phyloP scores from a whole-genome alignment of 371 early-diverging fungal species.

The Mucor circinelloides region DNA sequence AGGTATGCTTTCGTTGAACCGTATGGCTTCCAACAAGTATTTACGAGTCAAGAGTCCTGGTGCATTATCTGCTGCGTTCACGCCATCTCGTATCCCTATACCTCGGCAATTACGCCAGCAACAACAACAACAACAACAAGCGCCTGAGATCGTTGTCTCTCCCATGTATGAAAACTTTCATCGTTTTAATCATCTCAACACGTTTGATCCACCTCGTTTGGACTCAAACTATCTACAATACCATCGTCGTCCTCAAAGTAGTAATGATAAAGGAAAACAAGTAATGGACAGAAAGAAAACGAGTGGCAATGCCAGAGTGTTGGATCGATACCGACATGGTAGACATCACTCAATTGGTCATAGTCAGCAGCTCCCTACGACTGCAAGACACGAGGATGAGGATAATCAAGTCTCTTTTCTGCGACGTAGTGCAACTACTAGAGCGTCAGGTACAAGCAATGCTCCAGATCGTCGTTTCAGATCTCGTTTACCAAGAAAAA shows the following conservation, averaged over 20 bases:
- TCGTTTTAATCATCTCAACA: neutral
- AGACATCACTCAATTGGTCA: conserved; percentile 26
- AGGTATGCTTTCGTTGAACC: conserved; percentile 1
- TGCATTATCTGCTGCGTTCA: conserved; percentile 28
- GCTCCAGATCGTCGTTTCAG: conserved; percentile 24
- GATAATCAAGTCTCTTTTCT: neutral
- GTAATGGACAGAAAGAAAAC: neutral
- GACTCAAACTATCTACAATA: neutral
- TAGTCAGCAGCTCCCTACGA: conserved; percentile 6
- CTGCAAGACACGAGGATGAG: neutral
- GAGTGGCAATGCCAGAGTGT: neutral
- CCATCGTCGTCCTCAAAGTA: neutral
- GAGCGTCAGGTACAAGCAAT: neutral
- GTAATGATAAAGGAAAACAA: neutral
- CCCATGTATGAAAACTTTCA: neutral
- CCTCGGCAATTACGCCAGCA: neutral
- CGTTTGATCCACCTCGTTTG: neutral
- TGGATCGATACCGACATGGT: neutral
- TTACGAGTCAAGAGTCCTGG: conserved; percentile 24
- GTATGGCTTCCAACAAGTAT: conserved; percentile 15
- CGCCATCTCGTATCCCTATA: conserved; percentile 45
- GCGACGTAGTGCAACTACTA: conserved; percentile 6
- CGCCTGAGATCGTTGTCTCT: neutral
- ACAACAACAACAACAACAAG: neutral
- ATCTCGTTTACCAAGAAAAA: conserved; percentile 47